Evolutionary conservation across 2,329 filamentous ascomycete genomes (phyloP).

Genomic region (Ophiosphaerella herpotricha): DNA sequence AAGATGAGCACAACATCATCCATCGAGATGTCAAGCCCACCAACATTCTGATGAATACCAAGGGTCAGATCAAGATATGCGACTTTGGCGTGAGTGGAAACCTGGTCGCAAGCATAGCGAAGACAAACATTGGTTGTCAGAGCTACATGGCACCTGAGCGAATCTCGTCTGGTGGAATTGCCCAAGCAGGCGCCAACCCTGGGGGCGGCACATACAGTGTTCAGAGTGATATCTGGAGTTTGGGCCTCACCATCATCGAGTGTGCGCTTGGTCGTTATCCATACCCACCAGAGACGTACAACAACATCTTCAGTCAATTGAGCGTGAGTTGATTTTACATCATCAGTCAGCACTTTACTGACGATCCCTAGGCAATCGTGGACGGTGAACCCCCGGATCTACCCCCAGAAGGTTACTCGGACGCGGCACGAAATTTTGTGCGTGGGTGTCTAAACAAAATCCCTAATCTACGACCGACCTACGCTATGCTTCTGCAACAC

Average conservation of each 20-base stretch:
- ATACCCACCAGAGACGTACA: slow-evolving; percentile 95
- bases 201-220: slow-evolving; percentile 91
- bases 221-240: slow-evolving; percentile 96
- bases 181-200: slow-evolving; percentile 68
- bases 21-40: slow-evolving; percentile 98
- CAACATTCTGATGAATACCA: slow-evolving; percentile 92
- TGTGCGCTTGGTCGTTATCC: slow-evolving; percentile 94
- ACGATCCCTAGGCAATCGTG: slow-evolving; percentile 77
- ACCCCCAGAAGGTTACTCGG: slow-evolving; percentile 77
- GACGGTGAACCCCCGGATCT: slow-evolving; percentile 93
- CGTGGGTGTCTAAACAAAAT: slow-evolving; percentile 89
- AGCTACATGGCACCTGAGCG: slow-evolving; percentile 99
- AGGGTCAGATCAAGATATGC: slow-evolving; percentile 94
- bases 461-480: slow-evolving; percentile 89
- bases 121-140: slow-evolving; percentile 98
- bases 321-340: slow-evolving; percentile 67
- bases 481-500: slow-evolving; percentile 85
- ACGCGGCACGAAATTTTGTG: slow-evolving; percentile 83
- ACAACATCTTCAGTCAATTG: slow-evolving; percentile 96
- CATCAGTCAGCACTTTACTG: neutral
- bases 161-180: slow-evolving; percentile 84
- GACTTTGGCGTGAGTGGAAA: slow-evolving; percentile 98
- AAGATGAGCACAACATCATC: slow-evolving; percentile 99
- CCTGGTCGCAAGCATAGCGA: slow-evolving; percentile 93
- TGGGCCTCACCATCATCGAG: slow-evolving; percentile 93